Evolutionary conservation across 169 alveolate genomes (phyloP).

Genomic region (Babesia bigemina): DNA sequence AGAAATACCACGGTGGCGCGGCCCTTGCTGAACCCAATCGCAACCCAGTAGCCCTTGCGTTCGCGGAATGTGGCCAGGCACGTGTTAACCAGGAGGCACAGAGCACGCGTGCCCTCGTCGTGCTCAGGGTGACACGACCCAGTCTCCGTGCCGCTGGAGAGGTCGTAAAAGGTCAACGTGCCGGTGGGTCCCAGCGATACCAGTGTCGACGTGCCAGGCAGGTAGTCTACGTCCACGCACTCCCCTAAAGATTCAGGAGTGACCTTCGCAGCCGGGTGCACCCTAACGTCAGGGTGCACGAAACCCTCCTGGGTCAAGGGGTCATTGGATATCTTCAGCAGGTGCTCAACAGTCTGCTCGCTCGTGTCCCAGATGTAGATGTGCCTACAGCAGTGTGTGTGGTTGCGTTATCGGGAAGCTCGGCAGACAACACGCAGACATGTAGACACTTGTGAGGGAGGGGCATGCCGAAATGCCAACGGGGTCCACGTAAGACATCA

Average conservation of each 20-base stretch:
- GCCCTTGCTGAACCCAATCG: slow-evolving; percentile 22
- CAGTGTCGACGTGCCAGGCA: slow-evolving; percentile 7
- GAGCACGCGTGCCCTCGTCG: background rate
- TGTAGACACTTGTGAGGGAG: no score
- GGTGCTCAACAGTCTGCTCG: slow-evolving; percentile 16
- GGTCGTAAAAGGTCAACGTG: background rate
- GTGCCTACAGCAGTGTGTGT: slow-evolving; percentile 15
- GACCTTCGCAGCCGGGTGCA: slow-evolving; percentile 28
- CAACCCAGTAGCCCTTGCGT: slow-evolving; percentile 6
- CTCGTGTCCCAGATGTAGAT: slow-evolving; percentile 62
- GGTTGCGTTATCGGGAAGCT: background rate
- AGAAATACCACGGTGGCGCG: background rate
- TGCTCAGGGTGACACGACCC: background rate
- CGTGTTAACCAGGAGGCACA: background rate
- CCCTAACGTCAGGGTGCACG: slow-evolving; percentile 38
- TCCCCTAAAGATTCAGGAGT: slow-evolving; percentile 3
- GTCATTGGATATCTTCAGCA: slow-evolving; percentile 33
- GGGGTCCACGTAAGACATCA: no score
- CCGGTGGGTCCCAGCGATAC: slow-evolving; percentile 9
- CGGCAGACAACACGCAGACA: background rate
- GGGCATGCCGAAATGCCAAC: no score
- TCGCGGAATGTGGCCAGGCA: background rate
- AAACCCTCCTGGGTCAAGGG: slow-evolving; percentile 53
- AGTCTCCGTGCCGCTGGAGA: background rate
- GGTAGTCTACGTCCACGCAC: slow-evolving; percentile 40